Evolutionary conservation across 1,139 yeast genomes (phyloP).

Genomic region (Torulaspora pretoriensis): DNA sequence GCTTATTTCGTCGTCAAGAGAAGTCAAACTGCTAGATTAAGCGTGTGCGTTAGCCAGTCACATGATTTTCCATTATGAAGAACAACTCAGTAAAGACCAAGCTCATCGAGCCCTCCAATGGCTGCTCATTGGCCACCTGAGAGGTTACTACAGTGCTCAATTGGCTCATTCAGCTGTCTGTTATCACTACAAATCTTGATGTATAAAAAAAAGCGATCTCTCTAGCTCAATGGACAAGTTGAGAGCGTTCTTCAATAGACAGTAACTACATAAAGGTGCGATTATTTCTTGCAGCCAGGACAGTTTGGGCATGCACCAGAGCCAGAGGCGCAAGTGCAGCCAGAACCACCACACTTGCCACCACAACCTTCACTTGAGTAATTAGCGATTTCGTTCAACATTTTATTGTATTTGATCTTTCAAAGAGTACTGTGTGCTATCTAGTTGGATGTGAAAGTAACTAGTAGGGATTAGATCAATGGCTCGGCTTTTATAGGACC

Average conservation of each 20-base stretch:
- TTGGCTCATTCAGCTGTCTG: background rate
- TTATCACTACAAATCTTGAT: background rate
- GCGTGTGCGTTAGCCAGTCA: too few relatives aligned
- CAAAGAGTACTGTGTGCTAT: too few relatives aligned
- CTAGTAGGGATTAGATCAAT: background rate
- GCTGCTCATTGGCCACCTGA: background rate
- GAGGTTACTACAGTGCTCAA: background rate
- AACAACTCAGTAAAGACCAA: background rate
- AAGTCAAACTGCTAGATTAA: background rate
- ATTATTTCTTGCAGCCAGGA: constrained; percentile 15
- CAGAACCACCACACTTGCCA: constrained; percentile 15
- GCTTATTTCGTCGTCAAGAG: background rate
- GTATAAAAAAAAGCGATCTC: constrained; percentile 1
- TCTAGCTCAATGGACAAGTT: background rate
- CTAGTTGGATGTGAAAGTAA: background rate
- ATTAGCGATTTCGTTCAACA: constrained; percentile 12
- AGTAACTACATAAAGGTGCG: background rate
- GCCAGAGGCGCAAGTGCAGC: constrained; percentile 13
- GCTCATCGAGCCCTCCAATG: background rate
- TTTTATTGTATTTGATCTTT: background rate
- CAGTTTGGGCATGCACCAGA: constrained; percentile 16
- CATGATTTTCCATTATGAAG: too few relatives aligned
- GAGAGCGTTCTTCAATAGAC: background rate
- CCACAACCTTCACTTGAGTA: constrained; percentile 14
- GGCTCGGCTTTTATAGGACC: background rate